Conservation (phyloP, 2,329 filamentous ascomycete genomes). For the Ascochyta pisi region DNA sequence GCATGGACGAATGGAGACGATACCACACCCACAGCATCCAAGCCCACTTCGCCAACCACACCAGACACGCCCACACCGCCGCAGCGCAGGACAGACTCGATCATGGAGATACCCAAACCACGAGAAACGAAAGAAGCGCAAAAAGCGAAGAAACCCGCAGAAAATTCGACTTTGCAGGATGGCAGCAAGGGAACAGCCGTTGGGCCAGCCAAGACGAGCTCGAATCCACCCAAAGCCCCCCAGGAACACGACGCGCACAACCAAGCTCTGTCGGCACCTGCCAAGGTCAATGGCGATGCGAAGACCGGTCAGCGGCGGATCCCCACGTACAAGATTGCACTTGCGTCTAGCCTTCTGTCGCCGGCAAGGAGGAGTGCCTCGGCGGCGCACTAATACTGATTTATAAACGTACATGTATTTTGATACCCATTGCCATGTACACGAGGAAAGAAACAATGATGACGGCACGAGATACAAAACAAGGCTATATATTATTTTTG, state of each 20-base stretch:
- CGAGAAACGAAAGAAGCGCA: background rate
- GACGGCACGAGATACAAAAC: background rate
- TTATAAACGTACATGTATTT: background rate
- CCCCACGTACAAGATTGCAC: constrained; percentile 43
- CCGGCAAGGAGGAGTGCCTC: constrained; percentile 18
- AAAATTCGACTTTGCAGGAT: background rate
- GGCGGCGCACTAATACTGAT: constrained; percentile 3
- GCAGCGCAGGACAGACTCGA: constrained; percentile 24
- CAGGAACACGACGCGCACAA: background rate
- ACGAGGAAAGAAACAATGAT: background rate
- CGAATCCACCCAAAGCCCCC: background rate
- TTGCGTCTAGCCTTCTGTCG: constrained; percentile 36
- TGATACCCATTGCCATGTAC: background rate
- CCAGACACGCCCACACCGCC: constrained; percentile 33
- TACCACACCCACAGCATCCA: constrained; percentile 21
- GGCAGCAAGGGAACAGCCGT: background rate
- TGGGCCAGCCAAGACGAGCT: background rate
- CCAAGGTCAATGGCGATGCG: constrained; percentile 5
- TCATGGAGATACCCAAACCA: constrained; percentile 12
- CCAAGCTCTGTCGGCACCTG: background rate
- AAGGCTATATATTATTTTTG: no score
- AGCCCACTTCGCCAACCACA: constrained; percentile 20
- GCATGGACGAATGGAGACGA: constrained; percentile 26
- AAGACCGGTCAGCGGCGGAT: constrained; percentile 31
- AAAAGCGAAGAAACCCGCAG: background rate